phyloP scores from a whole-genome alignment of 352 stramenopile genomes.

The Phytophthora aleatoria region DNA sequence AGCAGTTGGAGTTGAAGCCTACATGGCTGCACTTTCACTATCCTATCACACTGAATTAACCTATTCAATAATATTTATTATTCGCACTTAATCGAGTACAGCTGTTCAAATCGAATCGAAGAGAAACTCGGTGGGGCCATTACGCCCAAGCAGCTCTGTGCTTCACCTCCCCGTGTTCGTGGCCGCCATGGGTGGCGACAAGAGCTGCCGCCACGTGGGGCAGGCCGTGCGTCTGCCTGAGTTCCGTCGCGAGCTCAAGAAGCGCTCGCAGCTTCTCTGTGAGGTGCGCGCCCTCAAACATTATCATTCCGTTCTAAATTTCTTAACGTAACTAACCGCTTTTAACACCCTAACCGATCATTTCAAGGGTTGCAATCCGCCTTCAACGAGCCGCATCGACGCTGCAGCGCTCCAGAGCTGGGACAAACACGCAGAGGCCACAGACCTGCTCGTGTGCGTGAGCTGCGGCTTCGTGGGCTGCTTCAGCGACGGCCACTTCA shows the following conservation, averaged over 20 bases:
- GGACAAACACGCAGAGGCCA: conserved; percentile 35
- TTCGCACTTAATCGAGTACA: conserved; percentile 13
- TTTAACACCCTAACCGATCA: not conserved
- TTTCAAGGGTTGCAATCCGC: conserved; percentile 13
- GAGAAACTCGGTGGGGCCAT: conserved; percentile 7
- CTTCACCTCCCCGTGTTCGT: not conserved
- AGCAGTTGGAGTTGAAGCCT: too few relatives aligned
- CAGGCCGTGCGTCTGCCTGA: conserved; percentile 55
- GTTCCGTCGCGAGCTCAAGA: conserved; percentile 58
- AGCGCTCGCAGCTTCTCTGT: conserved; percentile 46
- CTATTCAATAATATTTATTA: not conserved
- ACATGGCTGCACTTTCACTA: not conserved
- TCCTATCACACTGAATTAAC: not conserved
- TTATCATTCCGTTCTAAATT: not conserved
- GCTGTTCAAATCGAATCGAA: not conserved
- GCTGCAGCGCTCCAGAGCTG: conserved; percentile 34
- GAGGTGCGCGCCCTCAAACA: conserved; percentile 25
- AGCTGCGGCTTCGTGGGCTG: conserved; percentile 69
- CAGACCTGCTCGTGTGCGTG: conserved; percentile 59
- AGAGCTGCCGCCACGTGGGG: conserved; percentile 62
- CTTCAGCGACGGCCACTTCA: conserved; percentile 55
- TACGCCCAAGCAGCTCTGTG: conserved; percentile 9
- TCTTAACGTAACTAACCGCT: conserved; percentile 8
- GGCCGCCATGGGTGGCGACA: conserved; percentile 42
- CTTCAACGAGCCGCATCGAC: not conserved